Evolutionary conservation across 1,284 basidiomycete species (phyloP), one percentile per base, ranked within the genome.

Genomic region (Fomitiporia mediterranea): DNA sequence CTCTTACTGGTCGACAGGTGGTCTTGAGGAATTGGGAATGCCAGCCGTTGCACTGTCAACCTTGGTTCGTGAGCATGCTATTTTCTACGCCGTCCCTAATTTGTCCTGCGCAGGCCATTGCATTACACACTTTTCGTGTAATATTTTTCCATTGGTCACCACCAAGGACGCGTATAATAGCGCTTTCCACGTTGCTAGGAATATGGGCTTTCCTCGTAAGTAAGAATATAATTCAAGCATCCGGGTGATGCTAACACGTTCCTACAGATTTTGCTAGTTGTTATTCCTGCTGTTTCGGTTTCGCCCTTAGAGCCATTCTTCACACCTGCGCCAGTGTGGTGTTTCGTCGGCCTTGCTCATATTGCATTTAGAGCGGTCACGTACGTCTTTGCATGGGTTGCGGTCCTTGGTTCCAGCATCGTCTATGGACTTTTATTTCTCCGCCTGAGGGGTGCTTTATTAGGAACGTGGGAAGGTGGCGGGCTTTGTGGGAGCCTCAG

Each of bases 101-200:
- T 17, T 3, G 9, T 4, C n/a, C 7, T 32, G 17, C 17, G 17
- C 48, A 60, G 56, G 53, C 57, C n/a, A 61, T 61, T 44, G 35
- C 56, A 6, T 19, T 61, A 5, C 56, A 61, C 43, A 61, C 60
- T 1, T 61, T 61, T 43, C 56, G 51, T 34, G 56, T 58, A 8
- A 51, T 61, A 19, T 58, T 58, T 40, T 58, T 58, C 43, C 51
- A 51, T 25, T 61, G 60, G 60, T 42, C 53, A 4, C 54, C 60
- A 11, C 52, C 55, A n/a, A 15, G 39, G 17, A 43, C 39, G 2
- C 46, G 52, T 27, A 19, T 37, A 2, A 47, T 57, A 34, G 44
- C 51, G 9, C 9, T 46, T 7, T 25, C 25, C 3, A 49, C 55
- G 23, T 19, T 57, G 28, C 34, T 32, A 1, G 3, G 30, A 21